These are phyloP conservation scores for Corallochytrium limacisporum DNA, from an alignment of 78 protist genomes.

Conservation along the genomic window DNA sequence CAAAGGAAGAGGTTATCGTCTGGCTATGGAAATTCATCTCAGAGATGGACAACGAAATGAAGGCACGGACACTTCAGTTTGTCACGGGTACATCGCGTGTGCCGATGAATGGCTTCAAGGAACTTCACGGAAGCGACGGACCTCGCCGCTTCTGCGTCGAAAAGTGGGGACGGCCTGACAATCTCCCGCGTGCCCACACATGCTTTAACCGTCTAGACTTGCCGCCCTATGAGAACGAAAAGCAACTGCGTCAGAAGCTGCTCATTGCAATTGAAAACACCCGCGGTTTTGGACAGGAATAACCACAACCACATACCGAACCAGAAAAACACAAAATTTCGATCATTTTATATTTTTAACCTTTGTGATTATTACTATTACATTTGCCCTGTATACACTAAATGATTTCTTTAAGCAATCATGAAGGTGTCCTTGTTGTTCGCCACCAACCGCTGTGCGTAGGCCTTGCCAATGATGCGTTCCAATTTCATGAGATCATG, in stretches of 20 bases:
- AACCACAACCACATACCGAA: not conserved
- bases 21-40: conserved; percentile 63
- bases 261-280: conserved; percentile 5
- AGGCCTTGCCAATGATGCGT: too few species aligned
- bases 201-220: conserved; percentile 21
- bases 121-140: conserved; percentile 33
- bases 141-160: conserved; percentile 14
- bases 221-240: not conserved
- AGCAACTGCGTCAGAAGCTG: not conserved
- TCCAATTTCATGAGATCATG: too few species aligned
- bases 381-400: too few species aligned
- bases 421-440: too few species aligned
- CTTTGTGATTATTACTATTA: too few species aligned
- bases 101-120: conserved; percentile 62
- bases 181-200: conserved; percentile 7
- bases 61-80: conserved; percentile 69
- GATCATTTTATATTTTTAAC: too few species aligned
- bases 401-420: too few species aligned
- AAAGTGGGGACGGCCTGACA: not conserved
- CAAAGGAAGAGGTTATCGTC: not conserved
- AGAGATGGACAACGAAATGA: conserved; percentile 37
- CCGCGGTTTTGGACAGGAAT: not conserved
- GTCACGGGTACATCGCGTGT: conserved; percentile 74
- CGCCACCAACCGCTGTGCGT: too few species aligned
- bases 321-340: not conserved